These are phyloP conservation scores for Amanita subjunquillea DNA, from an alignment of 768 basidiomycete genomes.

Conservation along the genomic window DNA sequence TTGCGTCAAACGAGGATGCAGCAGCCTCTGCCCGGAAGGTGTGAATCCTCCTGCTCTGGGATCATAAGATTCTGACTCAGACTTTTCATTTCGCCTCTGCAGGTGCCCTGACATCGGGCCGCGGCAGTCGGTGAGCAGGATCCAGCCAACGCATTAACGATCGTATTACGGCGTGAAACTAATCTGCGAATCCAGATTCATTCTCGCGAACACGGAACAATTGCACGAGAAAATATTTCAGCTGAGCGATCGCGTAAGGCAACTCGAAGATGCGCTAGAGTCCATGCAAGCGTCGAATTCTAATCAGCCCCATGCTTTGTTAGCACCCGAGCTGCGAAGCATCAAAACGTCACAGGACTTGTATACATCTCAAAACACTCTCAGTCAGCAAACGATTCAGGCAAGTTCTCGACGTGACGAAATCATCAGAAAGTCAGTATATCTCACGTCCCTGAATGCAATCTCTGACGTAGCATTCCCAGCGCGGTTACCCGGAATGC, in stretches of 20 bases:
- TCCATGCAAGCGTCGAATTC: slow-evolving; percentile 29
- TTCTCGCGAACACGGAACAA: slow-evolving; percentile 59
- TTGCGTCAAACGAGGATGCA: slow-evolving; percentile 57
- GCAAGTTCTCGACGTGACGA: slow-evolving; percentile 11
- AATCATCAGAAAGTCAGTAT: slow-evolving; percentile 15
- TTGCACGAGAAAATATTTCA: slow-evolving; percentile 53
- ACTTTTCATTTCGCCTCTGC: slow-evolving; percentile 3
- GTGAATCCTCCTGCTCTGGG: slow-evolving; percentile 5
- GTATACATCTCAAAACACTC: slow-evolving; percentile 24
- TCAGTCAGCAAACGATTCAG: slow-evolving; percentile 5
- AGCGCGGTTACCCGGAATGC: slow-evolving; percentile 4
- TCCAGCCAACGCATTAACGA: slow-evolving; percentile 3
- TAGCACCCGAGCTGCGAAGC: slow-evolving; percentile 45
- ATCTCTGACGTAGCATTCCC: not conserved
- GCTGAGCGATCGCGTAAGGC: slow-evolving; percentile 52
- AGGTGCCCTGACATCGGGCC: slow-evolving; percentile 54
- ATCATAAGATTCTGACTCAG: not conserved
- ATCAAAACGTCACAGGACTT: slow-evolving; percentile 64
- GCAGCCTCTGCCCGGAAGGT: slow-evolving; percentile 54
- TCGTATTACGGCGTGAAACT: not conserved
- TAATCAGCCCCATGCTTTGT: slow-evolving; percentile 40
- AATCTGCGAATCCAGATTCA: slow-evolving; percentile 31
- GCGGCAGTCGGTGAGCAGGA: slow-evolving; percentile 45
- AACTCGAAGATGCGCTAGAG: slow-evolving; percentile 52
- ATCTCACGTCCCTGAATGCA: slow-evolving; percentile 13